Evolutionary conservation across 805 yeast genomes (phyloP), one percentile per base, ranked within the genome.

Genomic region (Cyberlindnera maritima): DNA sequence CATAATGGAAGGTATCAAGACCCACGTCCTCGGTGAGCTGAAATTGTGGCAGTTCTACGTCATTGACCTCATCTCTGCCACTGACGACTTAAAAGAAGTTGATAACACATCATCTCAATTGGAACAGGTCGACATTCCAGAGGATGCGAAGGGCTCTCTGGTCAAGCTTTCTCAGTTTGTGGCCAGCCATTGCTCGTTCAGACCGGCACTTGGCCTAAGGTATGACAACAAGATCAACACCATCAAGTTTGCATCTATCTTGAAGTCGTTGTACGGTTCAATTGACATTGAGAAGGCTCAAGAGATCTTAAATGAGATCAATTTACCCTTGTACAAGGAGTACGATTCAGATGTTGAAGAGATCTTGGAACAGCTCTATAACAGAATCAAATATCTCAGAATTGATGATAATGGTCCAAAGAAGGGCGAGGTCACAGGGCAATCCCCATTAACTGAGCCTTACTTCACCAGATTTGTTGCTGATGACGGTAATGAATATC

Each of bases 11-110:
- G 91, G 88, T 15, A 71, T 92, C 39, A 78, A 80, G 51, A 63
- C 70, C 5, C 82, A 87, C 56, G 96, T 89, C 0, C 58, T 90
- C 23, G 81, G 77, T 21, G 70, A 75, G 4, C 66, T 88, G 45
- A 77, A 81, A 51, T 71, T 92, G 45, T 92, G 99, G 99, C 90
- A 92, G 65, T 92, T 67, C 64, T 94, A 91, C 62, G 91, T 84
- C 5, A 71, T 90, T 31, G 76, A 89, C 61, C 82, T 80, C 36
- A 53, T 59, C 6, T 57, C 56, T 3, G 71, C 75, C 11, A 56
- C 81, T 14, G 57, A 59, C 1, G 65, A 67, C 5, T 54, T 83
- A 11, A 64, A 69, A 48, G 44, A 59, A 0, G 48, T 55, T 18
- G 52, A 57, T 12, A 33, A 52, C 0, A 40, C 47, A 0, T 45